phyloP scores from a whole-genome alignment of 106 monocot species.

The Amphibolis antarctica region DNA sequence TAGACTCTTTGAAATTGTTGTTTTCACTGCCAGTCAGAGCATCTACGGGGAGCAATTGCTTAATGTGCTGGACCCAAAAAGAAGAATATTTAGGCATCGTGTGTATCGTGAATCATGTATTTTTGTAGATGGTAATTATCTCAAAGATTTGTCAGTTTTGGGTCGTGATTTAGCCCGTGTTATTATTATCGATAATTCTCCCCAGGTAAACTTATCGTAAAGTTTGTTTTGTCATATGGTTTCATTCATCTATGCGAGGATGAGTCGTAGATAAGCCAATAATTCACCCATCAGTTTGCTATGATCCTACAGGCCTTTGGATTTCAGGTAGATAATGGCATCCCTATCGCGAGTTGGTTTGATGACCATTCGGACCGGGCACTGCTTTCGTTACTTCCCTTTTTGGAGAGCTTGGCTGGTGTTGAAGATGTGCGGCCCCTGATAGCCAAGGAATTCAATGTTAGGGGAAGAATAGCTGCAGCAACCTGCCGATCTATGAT shows the following conservation, averaged over 20 bases:
- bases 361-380: conserved; percentile 70
- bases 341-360: conserved; percentile 98
- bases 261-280: too few species aligned
- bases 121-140: conserved; percentile 89
- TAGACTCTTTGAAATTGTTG: conserved; percentile 68
- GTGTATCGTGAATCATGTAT: conserved; percentile 93
- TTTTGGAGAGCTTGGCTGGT: conserved; percentile 75
- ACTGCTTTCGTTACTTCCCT: conserved; percentile 62
- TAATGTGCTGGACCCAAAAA: conserved; percentile 82
- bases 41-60: conserved; percentile 95
- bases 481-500: conserved; percentile 24
- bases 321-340: conserved; percentile 93
- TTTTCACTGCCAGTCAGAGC: conserved; percentile 97
- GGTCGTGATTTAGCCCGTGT: conserved; percentile 87
- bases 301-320: conserved; percentile 70
- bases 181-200: conserved; percentile 92
- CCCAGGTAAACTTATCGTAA: conserved; percentile 35
- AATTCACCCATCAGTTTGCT: background rate
- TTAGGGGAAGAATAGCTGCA: conserved; percentile 57
- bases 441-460: conserved; percentile 77
- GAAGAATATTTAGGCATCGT: conserved; percentile 85
- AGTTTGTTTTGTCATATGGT: too few species aligned
- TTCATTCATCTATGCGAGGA: too few species aligned
- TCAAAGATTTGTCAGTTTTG: conserved; percentile 86
- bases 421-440: conserved; percentile 79